Conservation (phyloP, 1,139 yeast species). For the Dujonia santamariae region DNA sequence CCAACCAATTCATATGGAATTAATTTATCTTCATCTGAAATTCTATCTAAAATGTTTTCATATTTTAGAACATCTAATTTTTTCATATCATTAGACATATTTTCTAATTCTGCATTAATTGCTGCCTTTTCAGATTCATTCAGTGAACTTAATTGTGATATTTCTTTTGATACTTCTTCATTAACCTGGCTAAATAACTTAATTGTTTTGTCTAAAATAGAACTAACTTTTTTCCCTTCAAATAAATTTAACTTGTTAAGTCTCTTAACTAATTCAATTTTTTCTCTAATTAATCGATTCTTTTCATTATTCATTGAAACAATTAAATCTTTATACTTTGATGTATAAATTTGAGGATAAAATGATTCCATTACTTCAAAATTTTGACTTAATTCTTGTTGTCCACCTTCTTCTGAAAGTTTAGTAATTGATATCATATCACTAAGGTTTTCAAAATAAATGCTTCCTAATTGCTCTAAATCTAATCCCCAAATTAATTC, state of each 20-base stretch:
- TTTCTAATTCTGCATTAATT: constrained; percentile 18
- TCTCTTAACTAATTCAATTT: constrained; percentile 18
- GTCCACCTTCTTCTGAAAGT: constrained; percentile 18
- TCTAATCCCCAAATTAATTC: constrained; percentile 37
- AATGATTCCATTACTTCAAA: constrained; percentile 26
- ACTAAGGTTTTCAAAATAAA: constrained; percentile 26
- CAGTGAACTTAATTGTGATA: too few relatives aligned
- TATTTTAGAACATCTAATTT: too few relatives aligned
- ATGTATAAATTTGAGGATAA: constrained; percentile 31
- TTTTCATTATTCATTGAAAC: constrained; percentile 18
- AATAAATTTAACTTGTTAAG: constrained; percentile 31
- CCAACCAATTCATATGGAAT: constrained; percentile 24
- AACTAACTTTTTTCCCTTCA: constrained; percentile 33
- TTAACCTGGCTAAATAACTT: constrained; percentile 16
- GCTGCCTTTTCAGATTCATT: constrained; percentile 19
- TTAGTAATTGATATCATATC: constrained; percentile 34
- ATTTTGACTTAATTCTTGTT: background rate
- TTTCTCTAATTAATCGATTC: constrained; percentile 13
- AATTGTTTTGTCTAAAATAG: constrained; percentile 21
- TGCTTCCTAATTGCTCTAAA: constrained; percentile 26
- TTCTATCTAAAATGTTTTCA: too few relatives aligned
- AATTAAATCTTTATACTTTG: constrained; percentile 18
- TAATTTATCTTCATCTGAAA: constrained; percentile 10
- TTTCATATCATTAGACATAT: constrained; percentile 15
- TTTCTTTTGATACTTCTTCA: constrained; percentile 9